These are phyloP conservation scores for Pholiota adiposa DNA, from an alignment of 1,284 basidiomycete genomes.

Conservation along the genomic window DNA sequence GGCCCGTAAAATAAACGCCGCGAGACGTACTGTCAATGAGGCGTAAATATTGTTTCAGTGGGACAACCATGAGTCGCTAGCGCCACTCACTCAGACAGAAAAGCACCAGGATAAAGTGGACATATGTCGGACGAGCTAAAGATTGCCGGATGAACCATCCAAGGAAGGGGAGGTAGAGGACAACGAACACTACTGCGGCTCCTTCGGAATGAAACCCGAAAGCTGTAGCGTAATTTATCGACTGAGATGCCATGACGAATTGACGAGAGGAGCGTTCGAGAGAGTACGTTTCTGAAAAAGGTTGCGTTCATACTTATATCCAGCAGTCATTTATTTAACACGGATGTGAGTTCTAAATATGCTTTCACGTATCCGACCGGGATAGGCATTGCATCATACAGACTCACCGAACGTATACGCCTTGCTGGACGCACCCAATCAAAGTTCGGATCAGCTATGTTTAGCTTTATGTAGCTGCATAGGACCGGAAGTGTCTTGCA, in stretches of 20 bases:
- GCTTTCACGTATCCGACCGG: not conserved
- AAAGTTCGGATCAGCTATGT: not conserved
- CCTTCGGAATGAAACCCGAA: conserved; percentile 47
- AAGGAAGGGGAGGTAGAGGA: conserved; percentile 43
- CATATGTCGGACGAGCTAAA: conserved; percentile 42
- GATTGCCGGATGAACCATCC: conserved; percentile 39
- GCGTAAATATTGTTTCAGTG: not conserved
- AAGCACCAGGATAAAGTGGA: conserved; percentile 43
- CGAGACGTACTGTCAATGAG: conserved; percentile 33
- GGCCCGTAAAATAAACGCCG: conserved; percentile 37
- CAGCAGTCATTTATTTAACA: not conserved
- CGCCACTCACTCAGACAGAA: conserved; percentile 48
- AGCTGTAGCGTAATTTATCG: conserved; percentile 39
- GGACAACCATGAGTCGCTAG: not conserved
- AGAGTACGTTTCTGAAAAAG: not conserved
- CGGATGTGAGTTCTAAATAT: not conserved
- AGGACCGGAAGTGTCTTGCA: too few species aligned
- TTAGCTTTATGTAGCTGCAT: not conserved
- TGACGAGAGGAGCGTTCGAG: not conserved
- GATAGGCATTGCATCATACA: not conserved
- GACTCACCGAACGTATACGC: too few species aligned
- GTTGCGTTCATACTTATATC: not conserved
- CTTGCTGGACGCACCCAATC: not conserved
- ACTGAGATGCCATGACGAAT: not conserved
- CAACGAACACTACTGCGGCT: conserved; percentile 48